Base-by-base conservation (phyloP, 305 asterid species). In the Fraxinus baroniana region DNA sequence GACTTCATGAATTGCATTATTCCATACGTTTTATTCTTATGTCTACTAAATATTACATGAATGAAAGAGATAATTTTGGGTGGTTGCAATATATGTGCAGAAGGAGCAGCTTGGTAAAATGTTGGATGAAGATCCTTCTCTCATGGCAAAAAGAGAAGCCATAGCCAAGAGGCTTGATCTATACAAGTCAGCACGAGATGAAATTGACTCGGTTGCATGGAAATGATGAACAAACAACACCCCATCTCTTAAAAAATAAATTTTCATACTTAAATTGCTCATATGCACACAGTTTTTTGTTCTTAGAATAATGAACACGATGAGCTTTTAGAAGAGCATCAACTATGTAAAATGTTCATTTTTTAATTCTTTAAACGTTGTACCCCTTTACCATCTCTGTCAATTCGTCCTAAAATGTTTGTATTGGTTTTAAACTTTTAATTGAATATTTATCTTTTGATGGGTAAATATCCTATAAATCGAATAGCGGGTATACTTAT, bases 171-270 rank as follows among this genome's bases (percentile, higher is more conserved):
- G 92, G 92, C 98, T 96, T 35, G 91, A 90, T 83, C 91, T 96
- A 28, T 94, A 96, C 91, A 96, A 96, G 88, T 88, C 98, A 4
- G 99, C 98, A 10, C 94, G 97, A 33, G 98, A 94, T 78, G 99
- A 94, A 86, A 96, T 96, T 70, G 99, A 96, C 85, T 83, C 99
- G 3, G 99, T 95, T 73, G 98, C 97, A 39, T 95, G 98, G 99
- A 95, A 92, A 76, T 95, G 92, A 95, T 82, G 81, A 52, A 26
- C 36, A 26, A 18, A 26, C 35, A 22, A 62, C 35, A 64, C 17
- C 72, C 72, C 35, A 26, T 66, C 74, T 28, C 5, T 66, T 12
- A 26, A 26, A 12, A 28, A 24, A 66, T n/a, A 55, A 3, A 10
- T 4, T 26, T 66, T 3, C 35, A 1, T 1, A 6, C 74, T 66